Evolutionary conservation across 805 yeast species (phyloP).

Genomic region (Metschnikowia colocasiae): DNA sequence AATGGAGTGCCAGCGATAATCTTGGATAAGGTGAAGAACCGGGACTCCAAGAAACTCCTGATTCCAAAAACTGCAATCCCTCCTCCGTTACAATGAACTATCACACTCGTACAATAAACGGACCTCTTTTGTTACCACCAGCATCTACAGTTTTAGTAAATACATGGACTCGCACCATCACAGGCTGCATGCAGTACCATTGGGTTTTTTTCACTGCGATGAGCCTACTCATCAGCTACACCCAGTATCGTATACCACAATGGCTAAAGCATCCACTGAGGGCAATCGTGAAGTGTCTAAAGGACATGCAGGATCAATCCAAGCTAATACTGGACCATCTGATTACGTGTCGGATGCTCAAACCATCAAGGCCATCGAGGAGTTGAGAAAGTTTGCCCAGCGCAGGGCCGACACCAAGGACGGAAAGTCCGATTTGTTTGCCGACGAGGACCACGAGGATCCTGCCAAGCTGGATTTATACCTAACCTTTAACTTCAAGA

Average conservation of each 20-base stretch:
- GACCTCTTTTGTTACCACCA: not conserved
- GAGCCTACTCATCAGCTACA: constrained; percentile 11
- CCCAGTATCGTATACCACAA: not conserved
- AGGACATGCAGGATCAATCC: not conserved
- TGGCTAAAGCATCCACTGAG: not conserved
- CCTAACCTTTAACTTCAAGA: constrained; percentile 62
- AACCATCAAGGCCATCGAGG: constrained; percentile 51
- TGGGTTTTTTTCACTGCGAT: constrained; percentile 16
- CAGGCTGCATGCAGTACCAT: constrained; percentile 10
- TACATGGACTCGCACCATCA: not conserved
- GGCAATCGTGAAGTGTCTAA: not conserved
- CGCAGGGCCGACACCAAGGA: constrained; percentile 28
- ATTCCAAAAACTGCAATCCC: constrained; percentile 37
- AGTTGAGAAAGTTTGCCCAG: constrained; percentile 58
- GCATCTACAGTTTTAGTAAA: not conserved
- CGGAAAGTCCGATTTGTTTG: constrained; percentile 48
- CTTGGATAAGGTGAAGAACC: constrained; percentile 30
- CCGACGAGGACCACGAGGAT: constrained; percentile 29
- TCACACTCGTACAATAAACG: not conserved
- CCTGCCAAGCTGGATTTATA: constrained; percentile 58
- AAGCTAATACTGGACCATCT: constrained; percentile 8
- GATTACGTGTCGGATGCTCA: constrained; percentile 16
- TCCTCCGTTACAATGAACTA: constrained; percentile 19
- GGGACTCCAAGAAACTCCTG: constrained; percentile 6
- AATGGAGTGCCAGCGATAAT: constrained; percentile 42